Base-by-base conservation (phyloP, 1,284 basidiomycete genomes). In the Entoloma clypeatum region DNA sequence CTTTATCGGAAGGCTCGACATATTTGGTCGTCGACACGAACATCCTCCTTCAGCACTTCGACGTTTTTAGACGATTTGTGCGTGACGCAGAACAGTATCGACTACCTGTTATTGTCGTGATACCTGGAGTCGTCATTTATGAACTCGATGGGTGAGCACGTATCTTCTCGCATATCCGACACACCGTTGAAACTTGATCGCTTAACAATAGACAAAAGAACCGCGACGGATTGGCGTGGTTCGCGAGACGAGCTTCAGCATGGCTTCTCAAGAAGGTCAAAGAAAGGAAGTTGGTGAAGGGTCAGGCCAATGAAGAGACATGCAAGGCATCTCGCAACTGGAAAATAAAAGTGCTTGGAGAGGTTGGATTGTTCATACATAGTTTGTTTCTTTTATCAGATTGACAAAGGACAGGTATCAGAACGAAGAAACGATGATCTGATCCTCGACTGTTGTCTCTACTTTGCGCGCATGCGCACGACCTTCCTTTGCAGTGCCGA, bases 111-210 rank as follows among this genome's bases (percentile, higher is more conserved):
- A 55, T 75, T 41, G 62, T 87, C 19, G 63, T 89, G 45, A 71
- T 89, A 39, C 86, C 86, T 2, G 79, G 77, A 11, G 74, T 72
- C 6, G 86, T 89, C 11, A 69, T 88, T 41, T 69, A 76, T 38
- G 86, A 89, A 59, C 71, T 89, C 25, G 86, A 89, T 54, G 68
- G 69, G 85, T 85, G n/a, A n/a, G n/a, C n/a, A 54, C 45, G 75
- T 63, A 28, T 23, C 14, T 13, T 37, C 23, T 36, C 29, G 28
- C 14, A 24, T 45, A 14, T 32, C 36, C 21, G n/a, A n/a, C n/a
- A n/a, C n/a, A n/a, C n/a, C n/a, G n/a, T n/a, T n/a, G n/a, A n/a
- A n/a, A 22, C 10, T 22, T 25, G 18, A 21, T 13, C 19, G 3
- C 25, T 13, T 22, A 7, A n/a, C 42, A 33, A 36, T 52, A 86